These are phyloP conservation scores for Ganoderma multipileum DNA, from an alignment of 1,284 basidiomycete species.

Conservation along the genomic window DNA sequence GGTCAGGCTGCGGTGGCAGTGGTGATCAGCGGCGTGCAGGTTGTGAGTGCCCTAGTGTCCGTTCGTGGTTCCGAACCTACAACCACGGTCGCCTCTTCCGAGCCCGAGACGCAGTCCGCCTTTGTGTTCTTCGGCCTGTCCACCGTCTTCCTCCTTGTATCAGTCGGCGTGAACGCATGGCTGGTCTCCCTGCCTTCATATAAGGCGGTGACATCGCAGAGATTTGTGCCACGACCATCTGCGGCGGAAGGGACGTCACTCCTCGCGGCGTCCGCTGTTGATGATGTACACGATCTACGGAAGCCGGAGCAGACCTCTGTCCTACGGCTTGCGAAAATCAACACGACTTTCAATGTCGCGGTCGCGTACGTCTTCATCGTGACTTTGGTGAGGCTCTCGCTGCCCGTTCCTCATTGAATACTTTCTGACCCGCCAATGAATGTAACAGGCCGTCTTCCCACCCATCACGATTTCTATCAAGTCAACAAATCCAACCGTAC, in stretches of 20 bases:
- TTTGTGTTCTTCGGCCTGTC: slow-evolving; percentile 77
- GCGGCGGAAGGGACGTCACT: slow-evolving; percentile 15
- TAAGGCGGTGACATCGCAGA: slow-evolving; percentile 50
- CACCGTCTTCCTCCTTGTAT: slow-evolving; percentile 64
- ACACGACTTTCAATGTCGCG: slow-evolving; percentile 74
- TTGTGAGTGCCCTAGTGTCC: slow-evolving; percentile 66
- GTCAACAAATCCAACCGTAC: slow-evolving; percentile 64
- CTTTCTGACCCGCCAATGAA: neutral
- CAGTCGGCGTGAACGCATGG: slow-evolving; percentile 59
- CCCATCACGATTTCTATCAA: slow-evolving; percentile 81
- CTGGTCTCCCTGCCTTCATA: slow-evolving; percentile 66
- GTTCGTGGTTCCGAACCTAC: slow-evolving; percentile 46
- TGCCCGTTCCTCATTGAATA: neutral
- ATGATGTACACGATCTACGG: slow-evolving; percentile 11
- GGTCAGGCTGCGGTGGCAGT: slow-evolving; percentile 83
- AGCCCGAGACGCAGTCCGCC: slow-evolving; percentile 64
- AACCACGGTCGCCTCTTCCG: slow-evolving; percentile 39
- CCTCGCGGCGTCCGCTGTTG: slow-evolving; percentile 21
- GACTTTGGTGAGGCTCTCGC: slow-evolving; percentile 68
- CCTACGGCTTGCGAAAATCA: slow-evolving; percentile 65
- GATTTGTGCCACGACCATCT: slow-evolving; percentile 40
- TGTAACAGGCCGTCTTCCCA: slow-evolving; percentile 79
- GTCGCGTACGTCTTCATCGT: slow-evolving; percentile 80
- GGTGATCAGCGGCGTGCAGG: slow-evolving; percentile 73
- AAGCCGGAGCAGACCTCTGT: slow-evolving; percentile 42